A percentile compares a stretch with the other conserved stretches of the same genome.
Conservation (phyloP, 495 filamentous ascomycete genomes). For the Lasiosphaeria ovina region DNA sequence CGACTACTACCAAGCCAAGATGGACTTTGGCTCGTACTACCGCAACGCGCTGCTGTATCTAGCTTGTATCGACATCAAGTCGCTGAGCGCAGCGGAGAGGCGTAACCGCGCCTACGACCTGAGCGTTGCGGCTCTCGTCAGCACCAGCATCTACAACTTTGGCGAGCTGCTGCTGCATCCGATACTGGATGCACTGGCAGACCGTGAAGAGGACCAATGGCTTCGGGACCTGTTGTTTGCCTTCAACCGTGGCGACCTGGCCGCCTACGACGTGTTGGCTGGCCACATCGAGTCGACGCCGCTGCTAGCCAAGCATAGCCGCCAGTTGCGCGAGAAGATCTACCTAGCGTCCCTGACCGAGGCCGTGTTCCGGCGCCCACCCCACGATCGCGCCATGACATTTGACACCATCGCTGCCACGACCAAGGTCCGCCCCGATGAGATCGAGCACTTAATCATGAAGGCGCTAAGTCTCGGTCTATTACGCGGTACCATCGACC, state of each 20-base stretch:
- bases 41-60: slow-evolving; percentile 97
- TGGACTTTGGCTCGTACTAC: slow-evolving; percentile 94
- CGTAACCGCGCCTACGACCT: slow-evolving; percentile 86
- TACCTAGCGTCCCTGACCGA: slow-evolving; percentile 93
- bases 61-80: slow-evolving; percentile 83
- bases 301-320: slow-evolving; percentile 73
- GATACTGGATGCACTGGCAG: slow-evolving; percentile 77
- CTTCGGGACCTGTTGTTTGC: slow-evolving; percentile 91
- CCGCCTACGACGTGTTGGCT: slow-evolving; percentile 76
- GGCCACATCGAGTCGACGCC: slow-evolving; percentile 73
- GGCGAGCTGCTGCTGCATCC: slow-evolving; percentile 97
- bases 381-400: slow-evolving; percentile 90
- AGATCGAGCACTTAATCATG: slow-evolving; percentile 98
- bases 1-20: slow-evolving; percentile 89
- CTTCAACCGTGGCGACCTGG: slow-evolving; percentile 93
- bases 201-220: slow-evolving; percentile 65
- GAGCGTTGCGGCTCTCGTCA: slow-evolving; percentile 85
- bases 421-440: slow-evolving; percentile 84
- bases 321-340: slow-evolving; percentile 94
- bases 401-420: slow-evolving; percentile 84
- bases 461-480: slow-evolving; percentile 92
- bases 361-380: slow-evolving; percentile 91
- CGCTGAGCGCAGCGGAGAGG: slow-evolving; percentile 69
- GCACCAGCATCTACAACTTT: slow-evolving; percentile 97
- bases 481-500: slow-evolving; percentile 89